Base-by-base conservation (phyloP, 768 basidiomycete species). In the Obba rivulosa region DNA sequence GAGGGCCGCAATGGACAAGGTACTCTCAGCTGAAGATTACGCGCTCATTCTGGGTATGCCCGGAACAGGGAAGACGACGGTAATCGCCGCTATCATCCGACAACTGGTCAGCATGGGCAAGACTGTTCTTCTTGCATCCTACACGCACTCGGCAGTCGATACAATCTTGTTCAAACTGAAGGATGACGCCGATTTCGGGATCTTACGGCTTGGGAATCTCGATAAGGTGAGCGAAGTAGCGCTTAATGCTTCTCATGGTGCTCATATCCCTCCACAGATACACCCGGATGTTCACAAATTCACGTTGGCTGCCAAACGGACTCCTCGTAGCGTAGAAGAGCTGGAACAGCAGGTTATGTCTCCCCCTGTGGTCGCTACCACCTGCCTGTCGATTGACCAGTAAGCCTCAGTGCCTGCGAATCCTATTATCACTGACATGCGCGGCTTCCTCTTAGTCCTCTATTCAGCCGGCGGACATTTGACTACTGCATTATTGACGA, bases 401-500 rank as follows among this genome's bases (percentile, higher is more conserved):
- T 96, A 56, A 64, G 90, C 74, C 3, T 13, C 31, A 1, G 47
- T 31, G 40, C 40, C 50, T 36, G 13, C 28, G 5, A 5, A 7
- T 31, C 28, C n/a, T 56, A 31, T 45, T 37, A 34, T 8, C 34
- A 35, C 25, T 21, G 18, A 17, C 35, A 35, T n/a, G 5, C n/a
- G 17, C 35, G 14, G 8, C 22, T 38, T 38, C 38, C 28, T 34
- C 35, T n/a, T 53, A 92, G 94, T 59, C 81, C 92, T 0, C 59
- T 99, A 7, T 98, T 99, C 66, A 76, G 77, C 41, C 79, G 87
- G 9, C 77, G 95, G 7, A 81, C 69, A 18, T 99, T 98, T 59
- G 93, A 99, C 62, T 93, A 91, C 59, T 98, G 95, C 68, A 96
- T 99, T 48, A 86, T 99, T 16, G 96, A 98, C 53, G 96, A 99